A percentile compares a stretch with the other conserved stretches of the same genome.
phyloP scores from a whole-genome alignment of 2,329 filamentous ascomycete species.

The Hypoxylon sp. region DNA sequence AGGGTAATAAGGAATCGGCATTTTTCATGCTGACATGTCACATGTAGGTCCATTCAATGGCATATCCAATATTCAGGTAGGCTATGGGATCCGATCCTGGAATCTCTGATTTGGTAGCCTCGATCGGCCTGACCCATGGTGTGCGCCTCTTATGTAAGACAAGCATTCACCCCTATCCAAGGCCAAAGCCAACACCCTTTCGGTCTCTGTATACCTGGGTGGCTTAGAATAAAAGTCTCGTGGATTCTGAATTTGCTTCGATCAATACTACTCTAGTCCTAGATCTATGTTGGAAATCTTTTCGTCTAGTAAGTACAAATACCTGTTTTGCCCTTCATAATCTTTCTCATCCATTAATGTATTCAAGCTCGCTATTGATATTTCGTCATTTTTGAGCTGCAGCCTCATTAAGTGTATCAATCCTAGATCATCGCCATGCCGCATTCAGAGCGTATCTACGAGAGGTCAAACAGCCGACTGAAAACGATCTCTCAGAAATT shows the following conservation, averaged over 20 bases:
- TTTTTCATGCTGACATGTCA: slow-evolving; percentile 1
- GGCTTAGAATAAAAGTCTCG: background rate
- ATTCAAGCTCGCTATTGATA: background rate
- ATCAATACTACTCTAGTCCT: background rate
- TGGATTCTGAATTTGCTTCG: background rate
- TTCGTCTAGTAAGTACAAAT: background rate
- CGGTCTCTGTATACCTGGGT: background rate
- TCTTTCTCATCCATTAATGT: background rate
- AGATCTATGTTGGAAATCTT: background rate
- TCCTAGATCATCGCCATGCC: slow-evolving; percentile 7
- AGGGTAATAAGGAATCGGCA: background rate
- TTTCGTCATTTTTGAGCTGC: too few relatives aligned
- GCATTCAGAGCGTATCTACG: slow-evolving; percentile 11
- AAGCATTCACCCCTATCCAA: background rate
- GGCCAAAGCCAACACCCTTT: background rate
- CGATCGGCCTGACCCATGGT: background rate
- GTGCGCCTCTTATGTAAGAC: slow-evolving; percentile 3
- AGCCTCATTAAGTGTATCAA: background rate
- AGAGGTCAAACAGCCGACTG: slow-evolving; percentile 21
- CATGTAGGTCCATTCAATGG: background rate
- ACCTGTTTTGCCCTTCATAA: background rate
- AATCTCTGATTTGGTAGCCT: background rate
- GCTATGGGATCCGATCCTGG: background rate
- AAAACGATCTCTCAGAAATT: slow-evolving; percentile 15
- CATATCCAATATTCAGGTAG: background rate